Conservation (phyloP, 2,329 filamentous ascomycete species). For the Huntiella bhutanensis region DNA sequence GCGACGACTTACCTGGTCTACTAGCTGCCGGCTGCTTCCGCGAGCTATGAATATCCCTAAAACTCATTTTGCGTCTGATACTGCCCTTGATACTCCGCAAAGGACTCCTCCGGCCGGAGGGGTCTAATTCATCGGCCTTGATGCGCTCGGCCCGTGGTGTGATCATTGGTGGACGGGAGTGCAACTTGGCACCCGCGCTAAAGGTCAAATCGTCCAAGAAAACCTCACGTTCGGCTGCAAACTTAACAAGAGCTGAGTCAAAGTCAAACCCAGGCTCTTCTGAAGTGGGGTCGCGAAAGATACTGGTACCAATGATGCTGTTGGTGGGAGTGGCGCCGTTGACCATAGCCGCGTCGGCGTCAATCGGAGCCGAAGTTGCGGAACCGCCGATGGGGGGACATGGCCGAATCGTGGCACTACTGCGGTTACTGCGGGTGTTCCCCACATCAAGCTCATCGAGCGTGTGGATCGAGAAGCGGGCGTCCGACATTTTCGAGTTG, state of each 20-base stretch:
- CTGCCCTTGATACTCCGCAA: conserved; percentile 54
- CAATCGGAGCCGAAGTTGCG: not conserved
- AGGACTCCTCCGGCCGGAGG: conserved; percentile 34
- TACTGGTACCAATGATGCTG: conserved; percentile 18
- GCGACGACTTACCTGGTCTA: conserved; percentile 40
- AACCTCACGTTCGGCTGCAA: conserved; percentile 82
- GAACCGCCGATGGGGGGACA: conserved; percentile 15
- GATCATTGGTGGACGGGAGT: conserved; percentile 50
- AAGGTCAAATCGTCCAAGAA: conserved; percentile 88
- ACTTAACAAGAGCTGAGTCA: conserved; percentile 80
- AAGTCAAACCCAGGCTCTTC: conserved; percentile 57
- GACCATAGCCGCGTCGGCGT: not conserved
- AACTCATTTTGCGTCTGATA: conserved; percentile 79
- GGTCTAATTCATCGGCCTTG: conserved; percentile 47
- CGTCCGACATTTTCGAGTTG: conserved; percentile 34
- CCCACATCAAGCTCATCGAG: conserved; percentile 40
- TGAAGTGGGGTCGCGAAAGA: conserved; percentile 19
- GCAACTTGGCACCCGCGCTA: conserved; percentile 61
- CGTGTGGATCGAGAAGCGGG: conserved; percentile 32
- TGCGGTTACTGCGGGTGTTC: conserved; percentile 40
- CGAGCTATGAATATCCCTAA: conserved; percentile 85
- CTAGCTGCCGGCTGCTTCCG: conserved; percentile 65
- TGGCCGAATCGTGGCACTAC: conserved; percentile 44
- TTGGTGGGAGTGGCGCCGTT: conserved; percentile 11
- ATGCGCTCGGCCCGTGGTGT: conserved; percentile 69